These are phyloP conservation scores for Xylaria sp. DNA, from an alignment of 495 filamentous ascomycete genomes.

Conservation along the genomic window DNA sequence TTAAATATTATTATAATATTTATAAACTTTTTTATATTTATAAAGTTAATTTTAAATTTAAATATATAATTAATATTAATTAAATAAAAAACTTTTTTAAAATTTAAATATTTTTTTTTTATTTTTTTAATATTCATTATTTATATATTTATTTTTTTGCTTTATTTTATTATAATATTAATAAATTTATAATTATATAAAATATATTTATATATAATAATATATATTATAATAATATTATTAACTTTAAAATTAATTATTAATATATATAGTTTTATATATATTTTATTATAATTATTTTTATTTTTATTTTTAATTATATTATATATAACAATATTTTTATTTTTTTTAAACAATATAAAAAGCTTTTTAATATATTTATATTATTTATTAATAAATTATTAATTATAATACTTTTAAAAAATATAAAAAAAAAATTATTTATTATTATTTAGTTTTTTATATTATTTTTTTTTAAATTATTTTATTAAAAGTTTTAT, in stretches of 20 bases:
- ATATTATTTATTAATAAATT: neutral
- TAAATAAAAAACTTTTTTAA: too few relatives aligned
- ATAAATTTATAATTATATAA: neutral
- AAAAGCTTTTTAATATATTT: neutral
- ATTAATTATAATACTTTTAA: too few relatives aligned
- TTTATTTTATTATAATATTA: neutral
- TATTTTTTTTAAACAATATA: too few relatives aligned
- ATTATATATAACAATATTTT: neutral
- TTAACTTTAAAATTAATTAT: neutral
- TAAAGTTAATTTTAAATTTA: too few relatives aligned
- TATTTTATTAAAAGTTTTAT: neutral
- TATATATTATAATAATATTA: neutral
- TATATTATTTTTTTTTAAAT: slow-evolving; percentile 1
- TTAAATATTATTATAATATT: too few relatives aligned
- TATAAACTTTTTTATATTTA: too few relatives aligned
- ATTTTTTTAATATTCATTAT: neutral
- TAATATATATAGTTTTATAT: neutral
- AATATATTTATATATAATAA: slow-evolving; percentile 7
- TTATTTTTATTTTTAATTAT: neutral
- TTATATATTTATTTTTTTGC: neutral
- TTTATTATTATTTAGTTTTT: neutral
- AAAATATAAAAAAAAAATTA: too few relatives aligned
- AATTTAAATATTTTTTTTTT: too few relatives aligned
- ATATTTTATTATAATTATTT: slow-evolving; percentile 6
- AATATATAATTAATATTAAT: too few relatives aligned